These are phyloP conservation scores for Neonectria magnoliae DNA, from an alignment of 2,329 filamentous ascomycete genomes.

Conservation along the genomic window DNA sequence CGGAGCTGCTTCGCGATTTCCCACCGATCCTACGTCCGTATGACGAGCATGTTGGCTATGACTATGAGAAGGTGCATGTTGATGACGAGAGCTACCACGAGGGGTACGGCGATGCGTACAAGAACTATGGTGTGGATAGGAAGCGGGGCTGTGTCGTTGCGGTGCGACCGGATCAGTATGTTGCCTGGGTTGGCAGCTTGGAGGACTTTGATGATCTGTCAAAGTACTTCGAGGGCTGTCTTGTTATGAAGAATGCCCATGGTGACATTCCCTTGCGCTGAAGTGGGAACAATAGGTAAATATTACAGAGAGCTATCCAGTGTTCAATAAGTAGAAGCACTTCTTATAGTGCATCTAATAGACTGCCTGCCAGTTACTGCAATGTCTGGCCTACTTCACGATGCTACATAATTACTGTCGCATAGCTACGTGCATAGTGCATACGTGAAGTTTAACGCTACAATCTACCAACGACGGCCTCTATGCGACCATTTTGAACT, in stretches of 20 bases:
- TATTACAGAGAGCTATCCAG: too few species aligned
- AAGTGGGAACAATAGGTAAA: not conserved
- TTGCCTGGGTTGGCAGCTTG: conserved; percentile 56
- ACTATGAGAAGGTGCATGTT: conserved; percentile 66
- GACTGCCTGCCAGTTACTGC: too few species aligned
- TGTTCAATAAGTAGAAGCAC: too few species aligned
- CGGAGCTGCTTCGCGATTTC: conserved; percentile 57
- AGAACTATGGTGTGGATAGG: conserved; percentile 66
- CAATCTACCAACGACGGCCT: too few species aligned
- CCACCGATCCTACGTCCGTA: conserved; percentile 57
- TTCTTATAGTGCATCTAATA: too few species aligned
- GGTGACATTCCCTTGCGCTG: not conserved
- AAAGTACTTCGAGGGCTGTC: not conserved
- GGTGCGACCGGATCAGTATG: conserved; percentile 74
- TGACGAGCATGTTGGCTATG: conserved; percentile 59
- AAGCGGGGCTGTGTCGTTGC: conserved; percentile 67
- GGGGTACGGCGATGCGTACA: conserved; percentile 61
- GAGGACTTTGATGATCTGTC: conserved; percentile 39
- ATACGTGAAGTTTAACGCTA: too few species aligned
- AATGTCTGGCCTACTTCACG: too few species aligned
- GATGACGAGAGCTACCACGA: conserved; percentile 65
- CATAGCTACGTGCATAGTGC: too few species aligned
- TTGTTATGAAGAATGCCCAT: not conserved
- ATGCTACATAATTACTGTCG: too few species aligned
- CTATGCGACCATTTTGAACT: too few species aligned